A percentile compares a stretch with the other conserved stretches of the same genome.
These are phyloP conservation scores for Streptanthus diversifolius DNA, from an alignment of 345 rosid genomes.

Conservation along the genomic window DNA sequence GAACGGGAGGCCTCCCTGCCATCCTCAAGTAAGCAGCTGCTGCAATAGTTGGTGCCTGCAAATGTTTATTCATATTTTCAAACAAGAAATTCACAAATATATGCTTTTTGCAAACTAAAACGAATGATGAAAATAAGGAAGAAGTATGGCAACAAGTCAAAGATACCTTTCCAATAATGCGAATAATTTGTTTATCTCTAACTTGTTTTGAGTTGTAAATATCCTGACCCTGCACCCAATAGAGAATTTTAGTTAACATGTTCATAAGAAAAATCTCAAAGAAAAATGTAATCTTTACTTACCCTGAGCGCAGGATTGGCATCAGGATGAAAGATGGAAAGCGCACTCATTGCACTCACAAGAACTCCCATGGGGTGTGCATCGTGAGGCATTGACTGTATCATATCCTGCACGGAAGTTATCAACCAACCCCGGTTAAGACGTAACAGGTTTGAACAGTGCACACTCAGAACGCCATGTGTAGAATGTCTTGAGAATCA, in stretches of 20 bases:
- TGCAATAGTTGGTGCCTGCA: slow-evolving; percentile 88
- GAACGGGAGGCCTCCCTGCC: slow-evolving; percentile 98
- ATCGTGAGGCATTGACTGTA: slow-evolving; percentile 96
- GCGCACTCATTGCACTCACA: slow-evolving; percentile 96
- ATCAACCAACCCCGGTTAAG: neutral
- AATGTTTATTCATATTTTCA: neutral
- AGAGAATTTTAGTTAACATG: slow-evolving; percentile 7
- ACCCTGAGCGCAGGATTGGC: slow-evolving; percentile 98
- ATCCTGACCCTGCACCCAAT: slow-evolving; percentile 38
- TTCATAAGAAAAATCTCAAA: neutral
- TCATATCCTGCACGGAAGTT: slow-evolving; percentile 58
- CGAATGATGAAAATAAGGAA: neutral
- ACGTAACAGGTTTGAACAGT: neutral
- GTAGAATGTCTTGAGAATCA: neutral
- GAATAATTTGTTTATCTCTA: slow-evolving; percentile 92
- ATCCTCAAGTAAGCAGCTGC: slow-evolving; percentile 93
- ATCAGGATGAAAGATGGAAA: slow-evolving; percentile 95
- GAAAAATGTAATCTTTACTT: slow-evolving; percentile 32
- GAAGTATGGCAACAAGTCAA: neutral
- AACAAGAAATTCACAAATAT: neutral
- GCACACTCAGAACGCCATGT: slow-evolving; percentile 4
- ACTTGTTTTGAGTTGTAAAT: slow-evolving; percentile 77
- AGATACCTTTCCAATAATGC: slow-evolving; percentile 85
- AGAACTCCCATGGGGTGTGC: slow-evolving; percentile 99
- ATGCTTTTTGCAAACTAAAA: neutral